These are phyloP conservation scores for Acanthamoeba pearcei DNA, from an alignment of 208 protist genomes.

Conservation along the genomic window DNA sequence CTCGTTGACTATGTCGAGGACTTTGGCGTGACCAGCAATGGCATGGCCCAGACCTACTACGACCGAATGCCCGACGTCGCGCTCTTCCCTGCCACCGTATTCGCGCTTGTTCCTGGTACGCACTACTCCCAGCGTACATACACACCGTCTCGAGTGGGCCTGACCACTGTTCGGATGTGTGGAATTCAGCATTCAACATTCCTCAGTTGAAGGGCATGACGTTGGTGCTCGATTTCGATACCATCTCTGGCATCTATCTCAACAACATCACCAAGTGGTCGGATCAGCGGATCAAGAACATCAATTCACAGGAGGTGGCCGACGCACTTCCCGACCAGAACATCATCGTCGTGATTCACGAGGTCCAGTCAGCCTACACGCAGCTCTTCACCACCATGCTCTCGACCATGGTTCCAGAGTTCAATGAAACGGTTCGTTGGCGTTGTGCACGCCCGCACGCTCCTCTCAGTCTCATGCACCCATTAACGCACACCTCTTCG, in stretches of 20 bases:
- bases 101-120: background rate
- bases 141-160: too few species aligned
- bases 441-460: background rate
- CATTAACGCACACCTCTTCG: background rate
- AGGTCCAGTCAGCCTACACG: background rate
- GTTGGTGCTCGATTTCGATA: slow-evolving; percentile 19
- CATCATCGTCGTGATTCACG: background rate
- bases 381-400: slow-evolving; percentile 36
- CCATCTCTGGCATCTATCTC: background rate
- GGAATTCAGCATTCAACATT: background rate
- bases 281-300: background rate
- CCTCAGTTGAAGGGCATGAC: background rate
- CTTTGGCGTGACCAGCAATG: slow-evolving; percentile 15
- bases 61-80: background rate
- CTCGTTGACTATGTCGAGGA: background rate
- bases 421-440: background rate
- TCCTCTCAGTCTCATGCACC: too few species aligned
- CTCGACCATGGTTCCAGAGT: background rate
- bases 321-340: background rate
- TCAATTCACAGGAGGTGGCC: background rate
- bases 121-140: too few species aligned
- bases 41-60: background rate
- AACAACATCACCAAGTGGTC: background rate
- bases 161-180: background rate
- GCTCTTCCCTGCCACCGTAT: background rate